Evolutionary conservation across 129 eudicot genomes (phyloP).

Genomic region (Ambrosia artemisiifolia): DNA sequence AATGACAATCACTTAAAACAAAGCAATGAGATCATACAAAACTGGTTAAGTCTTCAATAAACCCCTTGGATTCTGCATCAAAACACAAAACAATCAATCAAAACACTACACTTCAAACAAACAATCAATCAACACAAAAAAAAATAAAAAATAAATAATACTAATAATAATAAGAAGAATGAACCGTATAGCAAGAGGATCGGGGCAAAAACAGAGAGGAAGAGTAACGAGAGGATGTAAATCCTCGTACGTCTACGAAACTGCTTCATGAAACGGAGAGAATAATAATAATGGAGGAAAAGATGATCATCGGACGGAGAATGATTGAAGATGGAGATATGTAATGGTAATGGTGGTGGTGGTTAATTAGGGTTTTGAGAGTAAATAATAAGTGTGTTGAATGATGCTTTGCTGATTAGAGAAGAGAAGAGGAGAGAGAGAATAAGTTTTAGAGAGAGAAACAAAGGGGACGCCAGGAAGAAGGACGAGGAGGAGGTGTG

Average conservation of each 20-base stretch:
- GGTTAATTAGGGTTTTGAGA: slow-evolving; percentile 46
- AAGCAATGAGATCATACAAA: slow-evolving; percentile 47
- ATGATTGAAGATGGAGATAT: slow-evolving; percentile 12
- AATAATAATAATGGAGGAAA: background rate
- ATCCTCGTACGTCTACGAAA: slow-evolving; percentile 71
- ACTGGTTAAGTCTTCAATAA: slow-evolving; percentile 60
- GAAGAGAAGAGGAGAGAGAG: slow-evolving; percentile 2
- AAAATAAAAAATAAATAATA: background rate
- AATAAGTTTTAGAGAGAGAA: slow-evolving; percentile 24
- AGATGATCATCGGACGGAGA: slow-evolving; percentile 10
- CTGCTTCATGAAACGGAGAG: slow-evolving; percentile 54
- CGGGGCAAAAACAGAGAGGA: slow-evolving; percentile 64
- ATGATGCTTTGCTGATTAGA: slow-evolving; percentile 26
- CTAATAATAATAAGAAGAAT: background rate
- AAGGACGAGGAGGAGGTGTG: slow-evolving; percentile 25
- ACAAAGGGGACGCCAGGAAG: slow-evolving; percentile 41
- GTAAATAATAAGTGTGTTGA: background rate
- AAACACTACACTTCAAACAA: background rate
- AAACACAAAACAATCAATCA: background rate
- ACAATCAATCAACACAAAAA: background rate
- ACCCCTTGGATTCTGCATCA: slow-evolving; percentile 48
- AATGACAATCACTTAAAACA: background rate
- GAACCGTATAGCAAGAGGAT: slow-evolving; percentile 52
- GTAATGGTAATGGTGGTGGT: background rate
- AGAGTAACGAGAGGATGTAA: slow-evolving; percentile 78